These are phyloP conservation scores for Annona squamosa DNA, from an alignment of 164 flowering plant genomes.

Conservation along the genomic window DNA sequence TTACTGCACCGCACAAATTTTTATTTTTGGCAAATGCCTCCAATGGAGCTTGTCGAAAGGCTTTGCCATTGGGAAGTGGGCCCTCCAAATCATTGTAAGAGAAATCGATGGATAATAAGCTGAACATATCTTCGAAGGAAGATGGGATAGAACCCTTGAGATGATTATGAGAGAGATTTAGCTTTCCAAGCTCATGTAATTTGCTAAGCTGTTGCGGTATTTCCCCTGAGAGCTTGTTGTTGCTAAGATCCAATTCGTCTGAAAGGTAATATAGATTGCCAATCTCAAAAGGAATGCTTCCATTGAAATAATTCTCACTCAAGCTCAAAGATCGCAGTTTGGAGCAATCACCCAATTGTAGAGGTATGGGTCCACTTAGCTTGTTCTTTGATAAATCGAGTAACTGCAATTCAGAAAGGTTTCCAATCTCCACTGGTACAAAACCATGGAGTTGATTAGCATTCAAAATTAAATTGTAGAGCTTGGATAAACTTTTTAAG, in stretches of 20 bases:
- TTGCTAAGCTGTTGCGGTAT: slow-evolving; percentile 8
- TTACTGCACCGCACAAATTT: slow-evolving; percentile 4
- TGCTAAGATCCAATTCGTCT: not conserved
- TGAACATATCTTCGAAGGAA: slow-evolving; percentile 6
- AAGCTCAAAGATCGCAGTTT: slow-evolving; percentile 2
- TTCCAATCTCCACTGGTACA: slow-evolving; percentile 3
- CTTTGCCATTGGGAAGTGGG: slow-evolving; percentile 1
- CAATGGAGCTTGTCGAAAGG: not conserved
- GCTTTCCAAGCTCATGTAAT: not conserved
- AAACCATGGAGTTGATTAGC: not conserved
- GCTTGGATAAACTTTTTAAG: not conserved
- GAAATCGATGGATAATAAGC: slow-evolving; percentile 2
- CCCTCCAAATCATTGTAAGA: slow-evolving; percentile 15
- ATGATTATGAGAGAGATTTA: slow-evolving; percentile 16
- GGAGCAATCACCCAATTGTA: slow-evolving; percentile 2
- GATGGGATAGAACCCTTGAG: slow-evolving; percentile 18
- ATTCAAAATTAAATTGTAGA: slow-evolving; percentile 3
- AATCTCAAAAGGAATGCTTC: slow-evolving; percentile 8
- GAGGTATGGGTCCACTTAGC: not conserved
- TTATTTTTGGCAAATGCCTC: slow-evolving; percentile 3
- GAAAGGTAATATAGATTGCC: not conserved
- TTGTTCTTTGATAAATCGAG: slow-evolving; percentile 4
- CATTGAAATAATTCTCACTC: slow-evolving; percentile 6
- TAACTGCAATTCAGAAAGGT: not conserved
- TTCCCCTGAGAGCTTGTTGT: not conserved